phyloP scores from a whole-genome alignment of 495 filamentous ascomycete genomes.

The Immersiella caudata region DNA sequence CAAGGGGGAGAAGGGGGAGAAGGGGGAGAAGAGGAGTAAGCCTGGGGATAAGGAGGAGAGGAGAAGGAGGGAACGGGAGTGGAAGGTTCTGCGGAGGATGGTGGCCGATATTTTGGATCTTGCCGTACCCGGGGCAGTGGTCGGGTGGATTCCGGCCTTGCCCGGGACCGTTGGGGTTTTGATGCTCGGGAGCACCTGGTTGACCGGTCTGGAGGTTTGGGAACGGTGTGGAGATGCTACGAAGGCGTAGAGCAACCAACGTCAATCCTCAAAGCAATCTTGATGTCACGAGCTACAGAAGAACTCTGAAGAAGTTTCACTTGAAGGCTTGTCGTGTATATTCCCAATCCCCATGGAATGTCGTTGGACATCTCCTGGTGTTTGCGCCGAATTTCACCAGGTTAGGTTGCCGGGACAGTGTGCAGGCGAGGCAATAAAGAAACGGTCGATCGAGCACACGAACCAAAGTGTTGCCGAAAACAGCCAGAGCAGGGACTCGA shows the following conservation, averaged over 20 bases:
- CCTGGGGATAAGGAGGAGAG: constrained; percentile 18
- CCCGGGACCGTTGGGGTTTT: constrained; percentile 51
- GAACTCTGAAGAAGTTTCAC: not conserved
- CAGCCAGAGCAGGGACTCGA: no score
- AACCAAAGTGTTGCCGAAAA: no score
- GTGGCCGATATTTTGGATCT: constrained; percentile 61
- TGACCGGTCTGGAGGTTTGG: constrained; percentile 63
- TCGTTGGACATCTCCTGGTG: no score
- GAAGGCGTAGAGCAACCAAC: constrained; percentile 19
- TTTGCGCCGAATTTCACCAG: no score
- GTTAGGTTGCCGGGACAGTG: no score
- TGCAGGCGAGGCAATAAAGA: no score
- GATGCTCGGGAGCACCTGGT: constrained; percentile 60
- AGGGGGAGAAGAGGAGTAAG: constrained; percentile 8
- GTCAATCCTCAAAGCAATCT: not conserved
- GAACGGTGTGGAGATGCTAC: constrained; percentile 46
- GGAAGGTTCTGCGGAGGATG: constrained; percentile 32
- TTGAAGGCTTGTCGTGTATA: not conserved
- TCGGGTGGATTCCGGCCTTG: constrained; percentile 57
- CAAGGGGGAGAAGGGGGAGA: constrained; percentile 20
- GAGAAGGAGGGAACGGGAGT: constrained; percentile 11
- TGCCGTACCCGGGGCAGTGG: constrained; percentile 54
- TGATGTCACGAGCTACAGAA: no score
- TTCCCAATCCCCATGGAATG: no score
- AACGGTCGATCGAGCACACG: no score